Evolutionary conservation across 257 asterid genomes (phyloP).

Genomic region (Prunella vulgaris): DNA sequence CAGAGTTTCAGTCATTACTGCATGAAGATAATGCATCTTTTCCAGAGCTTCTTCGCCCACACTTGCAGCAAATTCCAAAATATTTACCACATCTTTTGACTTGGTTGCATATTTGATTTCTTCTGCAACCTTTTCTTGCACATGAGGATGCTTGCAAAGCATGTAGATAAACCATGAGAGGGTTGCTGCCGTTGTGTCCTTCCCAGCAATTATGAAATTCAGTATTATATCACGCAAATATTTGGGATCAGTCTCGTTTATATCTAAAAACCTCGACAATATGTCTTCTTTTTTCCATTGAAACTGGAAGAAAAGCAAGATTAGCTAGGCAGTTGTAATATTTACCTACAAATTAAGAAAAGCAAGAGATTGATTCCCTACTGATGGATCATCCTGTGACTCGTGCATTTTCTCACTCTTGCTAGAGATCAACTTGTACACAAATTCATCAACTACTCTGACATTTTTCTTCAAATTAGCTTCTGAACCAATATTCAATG

Average conservation of each 20-base stretch:
- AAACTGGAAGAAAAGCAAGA: conserved; percentile 21
- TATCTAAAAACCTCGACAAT: conserved; percentile 47
- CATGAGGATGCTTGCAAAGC: conserved; percentile 48
- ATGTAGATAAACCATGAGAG: conserved; percentile 51
- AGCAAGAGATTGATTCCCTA: conserved; percentile 21
- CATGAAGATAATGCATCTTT: conserved; percentile 59
- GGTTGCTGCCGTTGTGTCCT: conserved; percentile 50
- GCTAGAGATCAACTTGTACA: conserved; percentile 41
- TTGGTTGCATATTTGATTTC: conserved; percentile 33
- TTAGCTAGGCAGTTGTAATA: not conserved
- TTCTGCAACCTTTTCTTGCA: conserved; percentile 45
- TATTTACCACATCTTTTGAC: conserved; percentile 10
- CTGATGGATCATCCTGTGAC: conserved; percentile 30
- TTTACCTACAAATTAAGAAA: not conserved
- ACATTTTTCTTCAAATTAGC: conserved; percentile 38
- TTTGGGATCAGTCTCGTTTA: conserved; percentile 31
- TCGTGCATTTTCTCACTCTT: conserved; percentile 36
- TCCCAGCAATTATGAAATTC: conserved; percentile 56
- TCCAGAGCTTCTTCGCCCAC: conserved; percentile 44
- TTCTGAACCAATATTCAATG: conserved; percentile 46
- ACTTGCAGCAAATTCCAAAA: conserved; percentile 34
- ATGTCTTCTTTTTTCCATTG: conserved; percentile 52
- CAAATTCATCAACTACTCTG: conserved; percentile 42
- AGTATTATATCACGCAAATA: conserved; percentile 51
- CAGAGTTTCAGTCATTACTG: conserved; percentile 53